Evolutionary conservation across 306 rosid species (phyloP).

Genomic region (Trifolium repens): DNA sequence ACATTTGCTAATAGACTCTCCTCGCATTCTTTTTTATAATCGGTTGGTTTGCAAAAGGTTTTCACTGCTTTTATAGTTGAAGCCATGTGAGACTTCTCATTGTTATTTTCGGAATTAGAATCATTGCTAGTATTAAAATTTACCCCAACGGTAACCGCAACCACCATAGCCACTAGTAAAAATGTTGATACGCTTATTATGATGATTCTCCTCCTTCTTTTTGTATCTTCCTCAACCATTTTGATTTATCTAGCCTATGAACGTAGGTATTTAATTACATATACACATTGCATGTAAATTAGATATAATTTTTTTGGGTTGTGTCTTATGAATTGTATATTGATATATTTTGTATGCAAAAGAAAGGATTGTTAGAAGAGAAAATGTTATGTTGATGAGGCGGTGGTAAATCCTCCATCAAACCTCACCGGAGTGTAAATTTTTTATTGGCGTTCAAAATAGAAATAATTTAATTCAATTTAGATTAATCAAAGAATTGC

Average conservation of each 20-base stretch:
- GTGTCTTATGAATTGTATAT: neutral
- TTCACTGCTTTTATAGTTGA: constrained; percentile 56
- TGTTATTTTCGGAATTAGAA: neutral
- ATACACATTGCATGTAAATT: neutral
- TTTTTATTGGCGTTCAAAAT: constrained; percentile 5
- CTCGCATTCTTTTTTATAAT: constrained; percentile 64
- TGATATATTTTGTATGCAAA: neutral
- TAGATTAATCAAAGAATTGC: constrained; percentile 3
- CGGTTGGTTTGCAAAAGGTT: constrained; percentile 59
- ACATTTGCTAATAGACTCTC: constrained; percentile 40
- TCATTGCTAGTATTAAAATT: neutral
- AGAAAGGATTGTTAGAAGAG: neutral
- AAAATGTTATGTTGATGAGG: constrained; percentile 31
- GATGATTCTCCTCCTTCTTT: constrained; percentile 37
- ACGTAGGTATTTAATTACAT: neutral
- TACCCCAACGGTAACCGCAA: constrained; percentile 51
- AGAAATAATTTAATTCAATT: neutral
- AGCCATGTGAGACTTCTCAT: neutral
- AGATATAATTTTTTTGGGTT: neutral
- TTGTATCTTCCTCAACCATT: constrained; percentile 46
- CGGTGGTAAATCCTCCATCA: constrained; percentile 42
- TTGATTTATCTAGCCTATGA: constrained; percentile 13
- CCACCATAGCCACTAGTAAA: constrained; percentile 66
- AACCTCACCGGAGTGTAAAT: constrained; percentile 38
- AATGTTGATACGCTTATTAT: constrained; percentile 46